A percentile compares a stretch with the other conserved stretches of the same genome.
Evolutionary conservation across 441 rosid species (phyloP).

Genomic region (Eutrema salsugineum): DNA sequence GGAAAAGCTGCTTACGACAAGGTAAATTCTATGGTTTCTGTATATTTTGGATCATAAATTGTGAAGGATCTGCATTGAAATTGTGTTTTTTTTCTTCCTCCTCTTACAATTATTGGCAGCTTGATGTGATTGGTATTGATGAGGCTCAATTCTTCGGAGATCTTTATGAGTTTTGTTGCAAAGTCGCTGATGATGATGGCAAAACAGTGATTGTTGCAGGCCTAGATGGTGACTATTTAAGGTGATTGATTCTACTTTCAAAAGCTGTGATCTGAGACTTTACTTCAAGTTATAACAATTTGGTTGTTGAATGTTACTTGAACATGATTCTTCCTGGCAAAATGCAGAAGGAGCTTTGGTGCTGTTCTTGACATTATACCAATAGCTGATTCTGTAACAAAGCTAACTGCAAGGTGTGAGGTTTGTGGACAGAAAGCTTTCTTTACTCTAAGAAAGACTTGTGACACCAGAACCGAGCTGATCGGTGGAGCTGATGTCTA

Average conservation of each 20-base stretch:
- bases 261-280: not conserved
- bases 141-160: slow-evolving; percentile 96
- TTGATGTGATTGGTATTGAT: slow-evolving; percentile 90
- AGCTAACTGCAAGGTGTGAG: slow-evolving; percentile 76
- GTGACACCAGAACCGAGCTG: slow-evolving; percentile 59
- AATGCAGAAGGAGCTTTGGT: slow-evolving; percentile 72
- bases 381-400: slow-evolving; percentile 74
- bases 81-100: not conserved
- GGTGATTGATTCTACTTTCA: slow-evolving; percentile 37
- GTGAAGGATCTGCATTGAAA: not conserved
- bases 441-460: slow-evolving; percentile 77
- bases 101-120: slow-evolving; percentile 33
- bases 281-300: not conserved
- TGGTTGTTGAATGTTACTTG: not conserved
- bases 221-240: slow-evolving; percentile 85
- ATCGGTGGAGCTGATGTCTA: slow-evolving; percentile 82
- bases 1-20: slow-evolving; percentile 65
- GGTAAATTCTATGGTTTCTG: slow-evolving; percentile 28
- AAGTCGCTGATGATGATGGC: slow-evolving; percentile 81
- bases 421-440: slow-evolving; percentile 71
- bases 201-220: slow-evolving; percentile 76
- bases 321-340: not conserved
- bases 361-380: slow-evolving; percentile 80
- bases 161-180: slow-evolving; percentile 82
- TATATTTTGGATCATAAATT: not conserved